Conservation (phyloP, 1,284 basidiomycete genomes). For the Tetrapyrgos nigripes region DNA sequence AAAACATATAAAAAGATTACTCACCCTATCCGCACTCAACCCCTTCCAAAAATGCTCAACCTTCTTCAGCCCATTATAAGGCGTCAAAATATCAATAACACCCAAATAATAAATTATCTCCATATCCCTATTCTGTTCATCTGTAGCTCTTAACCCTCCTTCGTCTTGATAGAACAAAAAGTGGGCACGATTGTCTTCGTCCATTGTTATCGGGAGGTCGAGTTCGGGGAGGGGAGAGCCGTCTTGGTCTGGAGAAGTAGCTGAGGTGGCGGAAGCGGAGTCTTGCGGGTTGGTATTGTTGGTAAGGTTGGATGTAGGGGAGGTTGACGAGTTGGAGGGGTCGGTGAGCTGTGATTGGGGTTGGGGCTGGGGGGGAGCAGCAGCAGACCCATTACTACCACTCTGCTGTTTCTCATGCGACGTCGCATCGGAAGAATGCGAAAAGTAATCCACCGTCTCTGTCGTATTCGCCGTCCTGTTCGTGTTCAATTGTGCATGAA, state of each 20-base stretch:
- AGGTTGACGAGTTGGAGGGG: too few species aligned
- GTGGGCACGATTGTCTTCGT: slow-evolving; percentile 72
- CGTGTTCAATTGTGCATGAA: too few species aligned
- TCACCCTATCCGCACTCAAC: slow-evolving; percentile 82
- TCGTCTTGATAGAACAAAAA: slow-evolving; percentile 98
- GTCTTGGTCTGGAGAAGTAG: not conserved
- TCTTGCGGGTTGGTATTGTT: not conserved
- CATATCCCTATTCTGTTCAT: slow-evolving; percentile 79
- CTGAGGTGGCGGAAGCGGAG: not conserved
- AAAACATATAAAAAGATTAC: slow-evolving; percentile 37
- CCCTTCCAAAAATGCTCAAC: slow-evolving; percentile 95
- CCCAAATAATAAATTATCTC: slow-evolving; percentile 94
- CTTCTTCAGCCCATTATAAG: slow-evolving; percentile 83
- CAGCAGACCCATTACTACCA: too few species aligned
- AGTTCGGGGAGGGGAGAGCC: not conserved
- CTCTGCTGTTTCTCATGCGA: too few species aligned
- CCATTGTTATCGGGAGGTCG: slow-evolving; percentile 15
- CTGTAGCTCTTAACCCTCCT: slow-evolving; percentile 90
- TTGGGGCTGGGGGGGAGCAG: too few species aligned
- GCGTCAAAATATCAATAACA: slow-evolving; percentile 94
- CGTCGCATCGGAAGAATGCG: too few species aligned
- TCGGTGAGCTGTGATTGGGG: too few species aligned
- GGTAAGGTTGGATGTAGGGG: not conserved
- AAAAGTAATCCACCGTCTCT: too few species aligned
- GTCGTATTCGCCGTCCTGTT: too few species aligned